Evolutionary conservation across 2,329 filamentous ascomycete species (phyloP).

Genomic region (Trichoderma sp.): DNA sequence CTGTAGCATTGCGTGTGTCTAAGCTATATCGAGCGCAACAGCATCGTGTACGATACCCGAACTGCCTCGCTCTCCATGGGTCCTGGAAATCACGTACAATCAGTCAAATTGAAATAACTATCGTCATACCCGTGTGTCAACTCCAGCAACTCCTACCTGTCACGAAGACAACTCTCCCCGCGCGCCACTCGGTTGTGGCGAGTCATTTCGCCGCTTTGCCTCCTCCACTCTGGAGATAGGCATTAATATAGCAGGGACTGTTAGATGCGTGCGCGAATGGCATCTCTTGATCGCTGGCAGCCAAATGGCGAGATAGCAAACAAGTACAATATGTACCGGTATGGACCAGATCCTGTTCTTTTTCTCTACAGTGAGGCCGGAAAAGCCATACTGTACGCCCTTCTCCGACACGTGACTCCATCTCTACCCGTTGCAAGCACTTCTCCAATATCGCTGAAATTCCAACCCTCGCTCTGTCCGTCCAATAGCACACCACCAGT

Average conservation of each 20-base stretch:
- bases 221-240: slow-evolving; percentile 8
- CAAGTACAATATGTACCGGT: neutral
- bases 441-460: neutral
- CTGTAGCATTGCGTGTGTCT: neutral
- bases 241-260: neutral
- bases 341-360: neutral
- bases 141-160: neutral
- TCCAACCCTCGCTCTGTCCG: neutral
- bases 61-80: neutral
- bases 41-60: neutral
- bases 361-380: slow-evolving; percentile 10
- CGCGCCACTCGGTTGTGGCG: neutral
- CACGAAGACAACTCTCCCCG: neutral
- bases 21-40: neutral
- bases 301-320: neutral
- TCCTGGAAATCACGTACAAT: neutral
- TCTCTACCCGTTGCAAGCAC: neutral
- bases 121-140: neutral
- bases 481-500: neutral
- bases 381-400: neutral
- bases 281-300: neutral
- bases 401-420: neutral
- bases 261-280: neutral
- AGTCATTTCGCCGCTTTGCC: neutral
- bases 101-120: neutral